Conservation (phyloP, 1,284 basidiomycete species). For the Fistulinella cinereoalba region DNA sequence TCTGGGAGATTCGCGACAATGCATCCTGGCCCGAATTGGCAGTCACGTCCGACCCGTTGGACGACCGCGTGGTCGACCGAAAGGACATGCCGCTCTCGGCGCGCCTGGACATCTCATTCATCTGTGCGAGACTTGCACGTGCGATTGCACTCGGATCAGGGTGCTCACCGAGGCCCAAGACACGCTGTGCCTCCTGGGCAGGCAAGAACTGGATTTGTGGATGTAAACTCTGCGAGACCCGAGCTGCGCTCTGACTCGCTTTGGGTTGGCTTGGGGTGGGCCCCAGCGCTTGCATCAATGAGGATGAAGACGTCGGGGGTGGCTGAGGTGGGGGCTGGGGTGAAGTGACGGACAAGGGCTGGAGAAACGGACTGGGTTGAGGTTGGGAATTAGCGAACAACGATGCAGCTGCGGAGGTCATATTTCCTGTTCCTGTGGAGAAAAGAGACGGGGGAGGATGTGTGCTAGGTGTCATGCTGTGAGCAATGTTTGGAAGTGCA, state of each 20-base stretch:
- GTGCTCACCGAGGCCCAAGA: constrained; percentile 44
- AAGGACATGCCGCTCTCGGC: constrained; percentile 48
- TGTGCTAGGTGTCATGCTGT: constrained; percentile 35
- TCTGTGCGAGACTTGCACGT: constrained; percentile 58
- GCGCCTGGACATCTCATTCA: constrained; percentile 71
- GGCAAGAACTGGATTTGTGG: constrained; percentile 47
- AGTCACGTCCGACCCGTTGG: constrained; percentile 17
- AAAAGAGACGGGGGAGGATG: constrained; percentile 33
- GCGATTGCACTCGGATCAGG: constrained; percentile 52
- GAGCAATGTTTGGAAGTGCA: constrained; percentile 10
- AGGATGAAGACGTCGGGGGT: constrained; percentile 23
- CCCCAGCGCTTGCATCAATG: constrained; percentile 26
- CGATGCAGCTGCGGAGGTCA: constrained; percentile 11
- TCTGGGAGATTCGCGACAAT: constrained; percentile 23
- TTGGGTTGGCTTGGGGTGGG: constrained; percentile 13
- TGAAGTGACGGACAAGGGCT: constrained; percentile 17
- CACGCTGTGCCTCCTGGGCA: constrained; percentile 55
- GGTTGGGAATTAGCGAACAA: constrained; percentile 22
- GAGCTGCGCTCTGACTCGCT: constrained; percentile 8
- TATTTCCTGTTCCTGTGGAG: constrained; percentile 14
- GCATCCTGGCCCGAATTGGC: constrained; percentile 11
- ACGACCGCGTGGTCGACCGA: constrained; percentile 18
- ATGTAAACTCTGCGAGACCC: constrained; percentile 13
- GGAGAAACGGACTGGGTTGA: constrained; percentile 32
- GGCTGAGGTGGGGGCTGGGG: constrained; percentile 9